phyloP scores from a whole-genome alignment of 2,329 filamentous ascomycete genomes.

The Metarhizium brunneum region DNA sequence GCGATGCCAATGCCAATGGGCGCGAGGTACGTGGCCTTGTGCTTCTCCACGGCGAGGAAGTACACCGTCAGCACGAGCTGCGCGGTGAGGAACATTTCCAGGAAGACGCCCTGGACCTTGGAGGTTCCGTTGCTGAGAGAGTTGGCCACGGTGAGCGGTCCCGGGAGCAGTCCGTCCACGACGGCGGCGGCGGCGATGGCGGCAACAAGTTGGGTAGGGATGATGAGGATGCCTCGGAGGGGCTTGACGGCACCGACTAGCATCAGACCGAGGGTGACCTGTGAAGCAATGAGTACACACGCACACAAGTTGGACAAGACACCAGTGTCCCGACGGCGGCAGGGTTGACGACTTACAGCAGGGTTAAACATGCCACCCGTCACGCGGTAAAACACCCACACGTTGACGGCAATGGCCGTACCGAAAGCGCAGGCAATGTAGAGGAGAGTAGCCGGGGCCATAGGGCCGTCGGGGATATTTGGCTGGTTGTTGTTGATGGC shows the following conservation, averaged over 20 bases:
- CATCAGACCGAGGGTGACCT: slow-evolving; percentile 50
- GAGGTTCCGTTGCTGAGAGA: slow-evolving; percentile 40
- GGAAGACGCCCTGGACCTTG: slow-evolving; percentile 50
- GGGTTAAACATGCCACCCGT: slow-evolving; percentile 42
- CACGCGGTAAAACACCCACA: slow-evolving; percentile 44
- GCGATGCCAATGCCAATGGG: slow-evolving; percentile 64
- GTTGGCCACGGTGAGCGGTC: slow-evolving; percentile 45
- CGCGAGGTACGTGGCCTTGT: slow-evolving; percentile 61
- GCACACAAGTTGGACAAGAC: background rate
- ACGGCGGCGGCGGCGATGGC: slow-evolving; percentile 51
- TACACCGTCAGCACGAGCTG: slow-evolving; percentile 56
- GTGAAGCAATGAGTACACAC: background rate
- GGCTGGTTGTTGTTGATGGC: slow-evolving; percentile 23
- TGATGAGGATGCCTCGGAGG: slow-evolving; percentile 39
- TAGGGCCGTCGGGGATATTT: slow-evolving; percentile 14
- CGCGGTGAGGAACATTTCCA: slow-evolving; percentile 57
- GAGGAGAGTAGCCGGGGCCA: slow-evolving; percentile 29
- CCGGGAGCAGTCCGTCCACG: slow-evolving; percentile 48
- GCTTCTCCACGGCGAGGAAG: slow-evolving; percentile 66
- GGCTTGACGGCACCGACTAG: slow-evolving; percentile 47
- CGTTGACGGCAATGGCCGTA: slow-evolving; percentile 39
- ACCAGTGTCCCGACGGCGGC: no score
- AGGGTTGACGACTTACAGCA: slow-evolving; percentile 26
- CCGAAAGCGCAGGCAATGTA: slow-evolving; percentile 43
- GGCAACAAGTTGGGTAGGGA: slow-evolving; percentile 48